These are phyloP conservation scores for Exobasidium rhododendri DNA, from an alignment of 1,284 basidiomycete genomes.

Conservation along the genomic window DNA sequence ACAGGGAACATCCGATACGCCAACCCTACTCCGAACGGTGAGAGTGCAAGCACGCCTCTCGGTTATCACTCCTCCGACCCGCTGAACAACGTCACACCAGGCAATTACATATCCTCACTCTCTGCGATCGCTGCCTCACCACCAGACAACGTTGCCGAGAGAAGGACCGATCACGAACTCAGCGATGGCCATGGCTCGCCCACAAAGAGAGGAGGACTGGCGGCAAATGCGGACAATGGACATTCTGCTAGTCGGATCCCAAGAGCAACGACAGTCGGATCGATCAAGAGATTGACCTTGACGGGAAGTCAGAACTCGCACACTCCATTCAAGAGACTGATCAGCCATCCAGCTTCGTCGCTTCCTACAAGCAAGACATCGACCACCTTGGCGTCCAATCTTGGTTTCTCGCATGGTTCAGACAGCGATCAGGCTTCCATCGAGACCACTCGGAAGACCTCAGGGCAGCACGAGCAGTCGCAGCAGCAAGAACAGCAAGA, in stretches of 20 bases:
- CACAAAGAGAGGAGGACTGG: not conserved
- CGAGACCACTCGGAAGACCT: not conserved
- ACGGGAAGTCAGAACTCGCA: not conserved
- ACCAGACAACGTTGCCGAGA: no score
- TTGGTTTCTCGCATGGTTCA: constrained; percentile 28
- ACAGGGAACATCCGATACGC: no score
- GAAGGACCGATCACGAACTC: no score
- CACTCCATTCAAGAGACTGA: constrained; percentile 7
- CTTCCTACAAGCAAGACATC: constrained; percentile 34
- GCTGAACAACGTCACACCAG: no score
- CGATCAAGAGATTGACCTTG: constrained; percentile 4
- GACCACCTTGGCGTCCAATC: constrained; percentile 41
- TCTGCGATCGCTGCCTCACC: constrained; percentile 15
- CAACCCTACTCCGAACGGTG: no score
- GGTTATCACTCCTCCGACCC: no score
- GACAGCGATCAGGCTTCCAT: constrained; percentile 27
- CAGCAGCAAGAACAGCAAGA: constrained; percentile 7
- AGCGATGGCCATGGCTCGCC: not conserved
- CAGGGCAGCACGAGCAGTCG: not conserved
- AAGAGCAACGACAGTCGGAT: constrained; percentile 16
- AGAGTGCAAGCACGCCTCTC: no score
- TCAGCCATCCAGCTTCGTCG: not conserved
- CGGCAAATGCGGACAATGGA: not conserved
- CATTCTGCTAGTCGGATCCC: constrained; percentile 37
- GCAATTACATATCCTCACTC: not conserved